phyloP scores from a whole-genome alignment of 2,329 filamentous ascomycete species.

The Fusarium sp. region DNA sequence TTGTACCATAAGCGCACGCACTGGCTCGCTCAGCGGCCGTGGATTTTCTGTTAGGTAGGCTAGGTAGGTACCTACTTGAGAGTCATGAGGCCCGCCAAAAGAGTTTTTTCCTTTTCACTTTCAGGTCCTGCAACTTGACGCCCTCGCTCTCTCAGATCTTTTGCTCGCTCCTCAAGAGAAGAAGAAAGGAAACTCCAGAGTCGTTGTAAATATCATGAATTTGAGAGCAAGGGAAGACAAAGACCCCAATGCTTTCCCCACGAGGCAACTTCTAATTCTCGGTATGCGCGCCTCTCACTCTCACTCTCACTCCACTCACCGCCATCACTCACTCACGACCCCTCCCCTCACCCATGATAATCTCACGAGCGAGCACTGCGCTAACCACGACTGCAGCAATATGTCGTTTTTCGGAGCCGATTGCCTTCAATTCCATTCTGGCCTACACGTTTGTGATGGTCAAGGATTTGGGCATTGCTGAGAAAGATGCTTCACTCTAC shows the following conservation, averaged over 20 bases:
- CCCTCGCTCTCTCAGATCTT: background rate
- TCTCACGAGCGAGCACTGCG: background rate
- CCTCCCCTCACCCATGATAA: background rate
- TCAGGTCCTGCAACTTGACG: background rate
- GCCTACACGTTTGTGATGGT: conserved; percentile 93
- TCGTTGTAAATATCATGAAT: conserved; percentile 17
- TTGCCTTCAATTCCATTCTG: conserved; percentile 89
- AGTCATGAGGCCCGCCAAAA: conserved; percentile 20
- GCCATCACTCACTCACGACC: background rate
- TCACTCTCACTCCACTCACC: conserved; percentile 3
- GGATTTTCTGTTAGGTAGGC: conserved; percentile 6
- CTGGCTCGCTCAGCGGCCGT: conserved; percentile 9
- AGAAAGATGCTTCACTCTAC: conserved; percentile 78
- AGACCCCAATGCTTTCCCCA: conserved; percentile 24
- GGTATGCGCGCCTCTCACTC: conserved; percentile 7
- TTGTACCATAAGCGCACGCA: background rate
- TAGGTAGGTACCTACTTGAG: conserved; percentile 14
- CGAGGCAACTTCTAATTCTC: conserved; percentile 23
- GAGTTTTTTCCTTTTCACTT: conserved; percentile 3
- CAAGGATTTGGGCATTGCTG: conserved; percentile 76
- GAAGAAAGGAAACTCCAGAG: background rate
- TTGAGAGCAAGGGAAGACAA: conserved; percentile 8
- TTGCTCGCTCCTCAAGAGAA: background rate
- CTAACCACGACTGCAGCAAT: conserved; percentile 30
- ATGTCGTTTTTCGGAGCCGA: conserved; percentile 78